phyloP scores from a whole-genome alignment of 1,139 yeast genomes.

The Yamadazyma kanchanaburiensis region DNA sequence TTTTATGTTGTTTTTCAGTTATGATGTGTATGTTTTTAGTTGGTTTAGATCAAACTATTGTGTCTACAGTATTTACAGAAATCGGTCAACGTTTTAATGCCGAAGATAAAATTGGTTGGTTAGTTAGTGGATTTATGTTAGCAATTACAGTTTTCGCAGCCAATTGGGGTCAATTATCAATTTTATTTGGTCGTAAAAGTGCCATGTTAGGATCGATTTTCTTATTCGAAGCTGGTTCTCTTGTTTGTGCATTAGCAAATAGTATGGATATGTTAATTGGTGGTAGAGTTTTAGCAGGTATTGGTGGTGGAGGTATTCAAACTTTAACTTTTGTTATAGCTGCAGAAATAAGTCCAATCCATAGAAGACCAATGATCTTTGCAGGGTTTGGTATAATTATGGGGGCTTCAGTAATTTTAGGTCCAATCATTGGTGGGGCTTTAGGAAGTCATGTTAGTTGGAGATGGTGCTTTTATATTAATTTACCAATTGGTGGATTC shows the following conservation, averaged over 20 bases:
- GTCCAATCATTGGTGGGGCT: slow-evolving; percentile 57
- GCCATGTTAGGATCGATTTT: slow-evolving; percentile 32
- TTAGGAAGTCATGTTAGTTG: slow-evolving; percentile 46
- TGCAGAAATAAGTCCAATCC: slow-evolving; percentile 27
- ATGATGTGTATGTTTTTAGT: slow-evolving; percentile 32
- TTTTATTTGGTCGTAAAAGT: slow-evolving; percentile 44
- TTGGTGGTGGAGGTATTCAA: slow-evolving; percentile 35
- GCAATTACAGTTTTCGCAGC: slow-evolving; percentile 34
- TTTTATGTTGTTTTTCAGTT: slow-evolving; percentile 23
- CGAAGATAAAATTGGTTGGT: slow-evolving; percentile 58
- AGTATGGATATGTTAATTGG: slow-evolving; percentile 36
- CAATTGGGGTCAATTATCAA: slow-evolving; percentile 40
- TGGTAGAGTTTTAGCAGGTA: slow-evolving; percentile 34
- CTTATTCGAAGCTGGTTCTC: slow-evolving; percentile 36
- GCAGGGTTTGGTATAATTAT: slow-evolving; percentile 40
- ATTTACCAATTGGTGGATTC: slow-evolving; percentile 36
- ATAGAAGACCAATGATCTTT: slow-evolving; percentile 26
- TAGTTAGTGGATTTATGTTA: slow-evolving; percentile 56
- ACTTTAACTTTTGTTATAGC: slow-evolving; percentile 23
- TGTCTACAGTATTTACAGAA: slow-evolving; percentile 31
- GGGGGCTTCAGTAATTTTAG: slow-evolving; percentile 48
- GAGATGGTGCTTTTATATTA: slow-evolving; percentile 78
- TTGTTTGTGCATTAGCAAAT: slow-evolving; percentile 35
- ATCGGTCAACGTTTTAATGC: slow-evolving; percentile 39
- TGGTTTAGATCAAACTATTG: slow-evolving; percentile 42